Base-by-base conservation (phyloP, 352 stramenopile species). In the Pythium chondricola region DNA sequence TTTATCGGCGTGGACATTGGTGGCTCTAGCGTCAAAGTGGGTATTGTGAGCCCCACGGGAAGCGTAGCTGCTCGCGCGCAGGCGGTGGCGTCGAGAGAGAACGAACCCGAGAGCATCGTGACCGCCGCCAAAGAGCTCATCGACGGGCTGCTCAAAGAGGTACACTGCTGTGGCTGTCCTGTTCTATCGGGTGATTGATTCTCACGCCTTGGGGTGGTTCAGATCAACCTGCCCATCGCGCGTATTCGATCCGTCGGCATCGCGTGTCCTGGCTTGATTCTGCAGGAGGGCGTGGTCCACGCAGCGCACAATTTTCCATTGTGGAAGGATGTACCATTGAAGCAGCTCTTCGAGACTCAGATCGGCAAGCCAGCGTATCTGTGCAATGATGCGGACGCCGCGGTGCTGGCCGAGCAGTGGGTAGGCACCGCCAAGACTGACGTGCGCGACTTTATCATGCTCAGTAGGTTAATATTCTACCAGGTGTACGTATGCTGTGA, bases 361-460 rank as follows among this genome's bases (percentile, higher is more conserved):
- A 41, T 93, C 17, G 63, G 63, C 35, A 61, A 57, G 6, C 26
- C 82, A 52, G 67, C 83, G 1, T 59, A 57, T 2, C 27, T 93
- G 25, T 84, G 71, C 52, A 93, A 93, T 22, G 82, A 93, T 39
- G 82, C 82, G 3, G 82, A 93, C 48, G 82, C 82, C 10, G 82
- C 82, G 49, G 81, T 91, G 40, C 47, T 88, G 42, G 82, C 82
- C 8, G 82, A 93, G 55, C 67, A 87, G 42, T 93, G 79, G 82
- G 71, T 91, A 22, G 82, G 82, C 43, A 74, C 62, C 6, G 82
- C 82, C 9, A 82, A 77, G 40, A 54, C 56, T 10, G 57, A 60
- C 25, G 55, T 91, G 32, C 66, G 77, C 41, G 71, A 83, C 48
- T 88, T 91, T 37, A 72, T 90, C 63, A 93, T 93, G 82, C 55